Evolutionary conservation across 2,329 filamentous ascomycete genomes (phyloP).

Genomic region (Aspergillus calidoustus): DNA sequence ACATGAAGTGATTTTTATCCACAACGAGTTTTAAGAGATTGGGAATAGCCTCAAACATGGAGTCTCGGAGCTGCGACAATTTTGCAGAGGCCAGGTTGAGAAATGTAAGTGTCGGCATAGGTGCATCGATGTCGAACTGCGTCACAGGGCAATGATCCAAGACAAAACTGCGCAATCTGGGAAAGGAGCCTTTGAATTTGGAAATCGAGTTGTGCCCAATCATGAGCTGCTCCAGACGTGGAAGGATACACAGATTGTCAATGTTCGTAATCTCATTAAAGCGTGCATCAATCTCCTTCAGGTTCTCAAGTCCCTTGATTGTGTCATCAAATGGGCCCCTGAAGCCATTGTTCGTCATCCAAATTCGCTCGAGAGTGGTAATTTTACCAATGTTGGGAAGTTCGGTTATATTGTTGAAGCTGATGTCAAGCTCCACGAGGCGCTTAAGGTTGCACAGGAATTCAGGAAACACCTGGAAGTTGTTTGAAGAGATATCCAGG

Average conservation of each 20-base stretch:
- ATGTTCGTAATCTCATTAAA: conserved; percentile 91
- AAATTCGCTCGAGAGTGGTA: conserved; percentile 80
- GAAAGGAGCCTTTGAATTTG: conserved; percentile 86
- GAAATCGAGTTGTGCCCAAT: conserved; percentile 93
- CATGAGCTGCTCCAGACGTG: conserved; percentile 83
- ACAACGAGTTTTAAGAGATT: conserved; percentile 86
- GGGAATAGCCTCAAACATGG: conserved; percentile 83
- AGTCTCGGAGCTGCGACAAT: conserved; percentile 82
- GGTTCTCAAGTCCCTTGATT: conserved; percentile 72
- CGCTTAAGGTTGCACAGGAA: conserved; percentile 83
- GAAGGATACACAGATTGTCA: conserved; percentile 81
- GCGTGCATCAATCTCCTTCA: conserved; percentile 91
- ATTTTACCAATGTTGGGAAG: conserved; percentile 82
- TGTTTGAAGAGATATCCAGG: conserved; percentile 93
- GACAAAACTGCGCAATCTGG: conserved; percentile 79
- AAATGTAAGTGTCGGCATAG: conserved; percentile 79
- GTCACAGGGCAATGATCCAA: conserved; percentile 96
- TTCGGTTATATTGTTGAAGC: conserved; percentile 86
- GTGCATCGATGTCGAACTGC: conserved; percentile 79
- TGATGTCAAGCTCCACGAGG: conserved; percentile 90
- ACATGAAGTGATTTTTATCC: conserved; percentile 95
- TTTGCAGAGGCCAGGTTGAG: conserved; percentile 92
- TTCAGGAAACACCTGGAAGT: conserved; percentile 79
- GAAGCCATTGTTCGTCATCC: conserved; percentile 94
- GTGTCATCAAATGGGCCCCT: conserved; percentile 73